phyloP scores from a whole-genome alignment of 495 filamentous ascomycete genomes.

The Sphaerosporella brunnea region DNA sequence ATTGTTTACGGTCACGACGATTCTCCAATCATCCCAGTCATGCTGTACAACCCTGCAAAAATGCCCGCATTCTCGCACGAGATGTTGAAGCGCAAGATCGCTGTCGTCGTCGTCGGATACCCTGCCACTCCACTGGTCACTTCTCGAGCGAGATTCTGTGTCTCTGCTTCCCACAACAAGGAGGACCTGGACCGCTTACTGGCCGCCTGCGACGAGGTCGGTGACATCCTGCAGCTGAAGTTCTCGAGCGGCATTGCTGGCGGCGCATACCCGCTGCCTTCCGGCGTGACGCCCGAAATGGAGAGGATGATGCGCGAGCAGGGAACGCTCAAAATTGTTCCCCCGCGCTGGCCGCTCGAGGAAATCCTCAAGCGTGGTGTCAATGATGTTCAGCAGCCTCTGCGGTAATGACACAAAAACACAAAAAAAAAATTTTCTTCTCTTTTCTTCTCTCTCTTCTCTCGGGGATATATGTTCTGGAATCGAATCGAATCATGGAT shows the following conservation, averaged over 20 bases:
- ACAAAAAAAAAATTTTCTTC: no score
- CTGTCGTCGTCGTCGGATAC: slow-evolving; percentile 95
- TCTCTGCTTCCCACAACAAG: slow-evolving; percentile 92
- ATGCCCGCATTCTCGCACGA: slow-evolving; percentile 96
- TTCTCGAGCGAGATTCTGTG: slow-evolving; percentile 85
- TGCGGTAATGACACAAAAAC: no score
- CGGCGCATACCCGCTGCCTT: slow-evolving; percentile 54
- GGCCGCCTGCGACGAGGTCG: slow-evolving; percentile 78
- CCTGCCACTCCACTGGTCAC: slow-evolving; percentile 92
- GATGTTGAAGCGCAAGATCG: slow-evolving; percentile 93
- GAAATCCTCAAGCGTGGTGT: slow-evolving; percentile 66
- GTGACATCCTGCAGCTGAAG: slow-evolving; percentile 82
- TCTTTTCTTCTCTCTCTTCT: no score
- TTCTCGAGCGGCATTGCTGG: slow-evolving; percentile 89
- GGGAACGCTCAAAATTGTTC: slow-evolving; percentile 36
- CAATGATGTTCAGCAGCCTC: slow-evolving; percentile 53
- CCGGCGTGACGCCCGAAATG: slow-evolving; percentile 48
- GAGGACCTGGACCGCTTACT: slow-evolving; percentile 88
- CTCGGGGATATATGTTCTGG: no score
- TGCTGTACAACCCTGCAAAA: slow-evolving; percentile 92
- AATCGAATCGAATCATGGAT: no score
- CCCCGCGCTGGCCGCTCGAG: slow-evolving; percentile 65
- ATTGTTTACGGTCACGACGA: slow-evolving; percentile 96
- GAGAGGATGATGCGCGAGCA: slow-evolving; percentile 52
- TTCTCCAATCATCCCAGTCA: slow-evolving; percentile 83